Evolutionary conservation across 192 early-diverging fungal species (phyloP).

Genomic region (Coemansia nantahalensis): DNA sequence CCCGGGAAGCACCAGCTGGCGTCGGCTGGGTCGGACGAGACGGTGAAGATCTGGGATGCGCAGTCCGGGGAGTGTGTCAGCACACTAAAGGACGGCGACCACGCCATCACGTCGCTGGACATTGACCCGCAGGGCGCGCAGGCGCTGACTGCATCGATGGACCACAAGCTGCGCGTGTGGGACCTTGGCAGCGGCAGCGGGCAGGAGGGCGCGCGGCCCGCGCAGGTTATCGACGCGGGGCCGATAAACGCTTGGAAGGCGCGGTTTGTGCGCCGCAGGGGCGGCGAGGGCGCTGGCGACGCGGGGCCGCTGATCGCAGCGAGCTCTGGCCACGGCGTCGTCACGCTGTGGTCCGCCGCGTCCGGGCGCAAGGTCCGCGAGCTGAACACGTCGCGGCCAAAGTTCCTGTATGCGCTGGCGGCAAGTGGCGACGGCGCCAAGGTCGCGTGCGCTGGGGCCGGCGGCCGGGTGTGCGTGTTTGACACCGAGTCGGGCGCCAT

Average conservation of each 20-base stretch:
- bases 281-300: slow-evolving; percentile 1
- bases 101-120: slow-evolving; percentile 48
- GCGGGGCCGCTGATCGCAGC: slow-evolving; percentile 22
- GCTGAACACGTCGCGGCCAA: slow-evolving; percentile 47
- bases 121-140: slow-evolving; percentile 35
- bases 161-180: slow-evolving; percentile 49
- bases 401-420: slow-evolving; percentile 40
- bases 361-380: slow-evolving; percentile 22
- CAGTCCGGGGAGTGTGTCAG: slow-evolving; percentile 30
- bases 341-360: slow-evolving; percentile 40
- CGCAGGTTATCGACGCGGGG: slow-evolving; percentile 27
- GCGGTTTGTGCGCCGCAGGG: slow-evolving; percentile 24
- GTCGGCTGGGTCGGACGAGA: slow-evolving; percentile 43
- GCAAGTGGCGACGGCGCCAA: slow-evolving; percentile 38
- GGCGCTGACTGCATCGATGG: slow-evolving; percentile 49
- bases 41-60: slow-evolving; percentile 44
- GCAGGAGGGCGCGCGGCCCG: slow-evolving; percentile 4
- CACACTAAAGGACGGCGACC: slow-evolving; percentile 27
- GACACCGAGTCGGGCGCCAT: slow-evolving; percentile 30
- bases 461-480: slow-evolving; percentile 40
- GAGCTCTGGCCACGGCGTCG: slow-evolving; percentile 32
- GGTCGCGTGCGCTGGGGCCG: slow-evolving; percentile 40
- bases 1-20: slow-evolving; percentile 39
- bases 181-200: slow-evolving; percentile 8
- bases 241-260: slow-evolving; percentile 45